These are phyloP conservation scores for Amanita fuliginea DNA, from an alignment of 768 basidiomycete genomes.

Conservation along the genomic window DNA sequence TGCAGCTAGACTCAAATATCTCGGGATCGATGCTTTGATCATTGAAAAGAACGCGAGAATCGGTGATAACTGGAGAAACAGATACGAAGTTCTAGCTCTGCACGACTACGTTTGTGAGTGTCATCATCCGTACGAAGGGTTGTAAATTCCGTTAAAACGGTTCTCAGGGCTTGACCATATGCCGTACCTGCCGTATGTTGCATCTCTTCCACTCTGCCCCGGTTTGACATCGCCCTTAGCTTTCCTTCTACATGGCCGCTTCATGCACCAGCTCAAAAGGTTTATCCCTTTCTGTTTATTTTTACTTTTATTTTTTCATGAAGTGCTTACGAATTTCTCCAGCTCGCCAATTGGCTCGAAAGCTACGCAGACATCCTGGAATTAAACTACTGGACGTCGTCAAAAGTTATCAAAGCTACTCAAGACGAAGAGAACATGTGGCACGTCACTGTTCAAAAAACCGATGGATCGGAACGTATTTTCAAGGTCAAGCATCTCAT, in stretches of 20 bases:
- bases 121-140: constrained; percentile 4
- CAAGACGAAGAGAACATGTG: constrained; percentile 26
- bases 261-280: constrained; percentile 44
- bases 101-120: constrained; percentile 57
- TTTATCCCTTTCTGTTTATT: constrained; percentile 8
- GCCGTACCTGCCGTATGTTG: constrained; percentile 47
- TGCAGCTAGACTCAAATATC: constrained; percentile 53
- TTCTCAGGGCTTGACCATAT: constrained; percentile 40
- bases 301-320: background rate
- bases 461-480: constrained; percentile 21
- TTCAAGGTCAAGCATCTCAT: constrained; percentile 42
- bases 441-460: constrained; percentile 27
- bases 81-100: constrained; percentile 57
- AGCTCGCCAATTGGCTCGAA: constrained; percentile 24
- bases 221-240: constrained; percentile 16
- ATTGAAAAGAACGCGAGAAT: constrained; percentile 52
- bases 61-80: constrained; percentile 55
- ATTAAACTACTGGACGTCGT: constrained; percentile 40
- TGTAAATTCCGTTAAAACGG: background rate
- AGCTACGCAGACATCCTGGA: constrained; percentile 25
- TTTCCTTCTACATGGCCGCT: constrained; percentile 54
- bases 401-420: constrained; percentile 21
- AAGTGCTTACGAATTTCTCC: background rate
- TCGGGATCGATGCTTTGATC: constrained; percentile 49
- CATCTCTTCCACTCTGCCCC: background rate